These are phyloP conservation scores for Cubamyces sp. DNA, from an alignment of 768 basidiomycete species.

Conservation along the genomic window DNA sequence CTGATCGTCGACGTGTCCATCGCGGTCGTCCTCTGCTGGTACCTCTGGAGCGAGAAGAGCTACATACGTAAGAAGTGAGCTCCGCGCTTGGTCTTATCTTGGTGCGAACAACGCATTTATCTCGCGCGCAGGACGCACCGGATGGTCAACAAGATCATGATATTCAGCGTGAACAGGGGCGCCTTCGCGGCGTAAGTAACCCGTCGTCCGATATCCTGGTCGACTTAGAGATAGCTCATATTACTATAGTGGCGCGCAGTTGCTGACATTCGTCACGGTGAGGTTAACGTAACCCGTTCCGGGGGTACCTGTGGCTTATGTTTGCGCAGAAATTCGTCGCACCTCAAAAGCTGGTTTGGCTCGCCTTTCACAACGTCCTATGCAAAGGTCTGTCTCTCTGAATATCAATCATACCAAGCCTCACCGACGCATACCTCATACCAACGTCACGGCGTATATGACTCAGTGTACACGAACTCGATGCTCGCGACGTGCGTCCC, in stretches of 20 bases:
- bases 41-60: conserved; percentile 12
- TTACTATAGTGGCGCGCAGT: neutral
- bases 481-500: too few relatives aligned
- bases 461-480: too few relatives aligned
- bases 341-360: conserved; percentile 11
- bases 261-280: conserved; percentile 7
- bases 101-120: neutral
- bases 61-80: conserved; percentile 7
- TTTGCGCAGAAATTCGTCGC: neutral
- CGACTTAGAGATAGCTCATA: too few relatives aligned
- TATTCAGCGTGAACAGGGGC: conserved; percentile 16
- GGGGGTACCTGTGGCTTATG: neutral
- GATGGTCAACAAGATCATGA: conserved; percentile 12
- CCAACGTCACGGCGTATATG: too few relatives aligned
- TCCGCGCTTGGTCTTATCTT: neutral
- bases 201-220: neutral
- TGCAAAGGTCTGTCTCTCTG: conserved; percentile 3
- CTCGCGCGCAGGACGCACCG: neutral
- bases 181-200: conserved; percentile 12
- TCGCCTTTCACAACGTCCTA: conserved; percentile 10
- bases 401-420: too few relatives aligned
- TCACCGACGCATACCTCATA: too few relatives aligned
- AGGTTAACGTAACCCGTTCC: neutral
- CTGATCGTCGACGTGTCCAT: conserved; percentile 7
- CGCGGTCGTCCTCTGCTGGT: conserved; percentile 16